Evolutionary conservation across 116 monocot genomes (phyloP), one percentile per base, ranked within the genome.

Genomic region (Dioscorea cayenensis): DNA sequence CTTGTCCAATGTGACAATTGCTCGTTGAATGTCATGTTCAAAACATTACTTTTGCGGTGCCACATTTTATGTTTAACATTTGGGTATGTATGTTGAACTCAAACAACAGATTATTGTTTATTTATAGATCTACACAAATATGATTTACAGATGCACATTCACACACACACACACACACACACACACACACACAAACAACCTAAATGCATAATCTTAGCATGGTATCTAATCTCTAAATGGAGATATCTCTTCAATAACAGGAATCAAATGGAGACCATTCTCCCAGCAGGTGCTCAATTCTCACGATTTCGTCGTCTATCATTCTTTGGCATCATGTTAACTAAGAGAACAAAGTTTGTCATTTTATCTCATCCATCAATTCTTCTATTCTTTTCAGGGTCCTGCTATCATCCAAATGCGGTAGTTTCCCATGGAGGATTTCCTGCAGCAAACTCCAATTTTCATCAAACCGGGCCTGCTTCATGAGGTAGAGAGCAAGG

Each of bases 401-500:
- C 43, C 43, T 49, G 7, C 11, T 49, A 7, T 67, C 38, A 49
- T 67, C 49, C 2, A 43, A 67, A 10, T 43, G 7, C 48, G 48
- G 9, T n/a, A 67, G 36, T 19, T 22, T 38, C n/a, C 10, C 20
- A 19, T 67, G 2, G 10, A 49, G 10, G 49, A 67, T 36, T 19
- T 49, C 16, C n/a, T 18, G 35, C 3, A 67, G 67, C 67, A 67
- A 21, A 3, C n/a, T 17, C n/a, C 48, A 13, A 1, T 48, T 43
- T 19, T 67, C 67, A 7, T 48, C 37, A 1, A 67, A 19, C 49
- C 67, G n/a, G 21, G 38, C 43, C 10, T 67, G 67, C n/a, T 67
- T 37, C 13, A 67, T 49, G n/a, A 67, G 67, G 49, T 48, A 67
- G 49, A n/a, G 67, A 36, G n/a, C 67, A 37, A 67, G 67, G 23